phyloP scores from a whole-genome alignment of 2,329 filamentous ascomycete genomes.

The Aspergillus sp. region DNA sequence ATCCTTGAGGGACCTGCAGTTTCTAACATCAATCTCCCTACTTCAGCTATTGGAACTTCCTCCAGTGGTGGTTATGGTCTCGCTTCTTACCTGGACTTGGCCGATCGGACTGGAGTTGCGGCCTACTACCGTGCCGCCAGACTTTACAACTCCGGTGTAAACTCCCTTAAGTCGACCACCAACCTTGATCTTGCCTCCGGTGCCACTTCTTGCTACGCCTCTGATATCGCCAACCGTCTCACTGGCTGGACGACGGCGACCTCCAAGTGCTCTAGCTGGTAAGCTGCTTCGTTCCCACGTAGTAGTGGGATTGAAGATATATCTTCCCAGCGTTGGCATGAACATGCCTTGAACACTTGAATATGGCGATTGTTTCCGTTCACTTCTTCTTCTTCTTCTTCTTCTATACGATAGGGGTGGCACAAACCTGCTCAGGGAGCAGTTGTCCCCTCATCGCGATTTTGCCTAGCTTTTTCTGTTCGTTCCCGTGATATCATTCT shows the following conservation, averaged over 20 bases:
- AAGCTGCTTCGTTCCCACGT: background rate
- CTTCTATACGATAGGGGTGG: background rate
- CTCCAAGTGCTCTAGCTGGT: constrained; percentile 8
- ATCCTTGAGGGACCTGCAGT: too few relatives aligned
- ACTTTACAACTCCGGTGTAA: constrained; percentile 45
- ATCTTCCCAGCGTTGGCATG: background rate
- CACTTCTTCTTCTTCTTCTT: too few relatives aligned
- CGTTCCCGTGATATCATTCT: background rate
- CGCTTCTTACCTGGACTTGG: constrained; percentile 33
- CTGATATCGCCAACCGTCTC: constrained; percentile 34
- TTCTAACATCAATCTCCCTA: background rate
- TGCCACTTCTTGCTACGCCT: constrained; percentile 32
- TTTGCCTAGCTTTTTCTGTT: background rate
- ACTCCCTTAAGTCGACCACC: constrained; percentile 28
- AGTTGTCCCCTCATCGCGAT: background rate
- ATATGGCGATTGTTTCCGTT: too few relatives aligned
- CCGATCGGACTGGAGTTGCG: constrained; percentile 26
- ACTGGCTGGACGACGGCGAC: constrained; percentile 27
- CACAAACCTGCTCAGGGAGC: background rate
- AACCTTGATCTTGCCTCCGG: constrained; percentile 31
- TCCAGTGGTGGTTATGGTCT: constrained; percentile 35
- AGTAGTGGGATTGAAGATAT: background rate
- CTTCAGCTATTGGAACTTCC: constrained; percentile 33
- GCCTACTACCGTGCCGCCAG: constrained; percentile 40
- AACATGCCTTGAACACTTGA: background rate